Conservation (phyloP, 257 asterid genomes). For the Solanum rostratum region DNA sequence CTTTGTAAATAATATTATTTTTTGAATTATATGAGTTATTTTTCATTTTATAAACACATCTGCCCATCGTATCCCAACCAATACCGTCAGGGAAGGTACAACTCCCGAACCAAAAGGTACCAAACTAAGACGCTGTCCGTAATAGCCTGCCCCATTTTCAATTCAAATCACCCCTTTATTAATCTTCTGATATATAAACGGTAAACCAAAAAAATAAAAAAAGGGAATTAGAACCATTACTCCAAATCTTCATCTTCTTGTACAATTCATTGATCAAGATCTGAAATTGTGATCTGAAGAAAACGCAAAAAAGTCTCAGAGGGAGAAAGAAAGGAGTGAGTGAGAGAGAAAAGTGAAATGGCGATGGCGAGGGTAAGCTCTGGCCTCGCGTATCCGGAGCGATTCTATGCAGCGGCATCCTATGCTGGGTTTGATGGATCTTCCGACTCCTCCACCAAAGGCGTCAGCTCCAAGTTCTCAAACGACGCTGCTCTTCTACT, state of each 20-base stretch:
- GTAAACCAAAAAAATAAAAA: not conserved
- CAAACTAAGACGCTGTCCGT: not conserved
- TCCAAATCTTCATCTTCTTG: not conserved
- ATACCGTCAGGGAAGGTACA: not conserved
- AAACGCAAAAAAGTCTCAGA: not conserved
- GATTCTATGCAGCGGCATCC: slow-evolving; percentile 89
- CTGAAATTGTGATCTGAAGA: not conserved
- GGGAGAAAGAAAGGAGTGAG: not conserved
- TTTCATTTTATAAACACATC: too few relatives aligned
- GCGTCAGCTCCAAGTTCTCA: slow-evolving; percentile 69
- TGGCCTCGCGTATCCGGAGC: slow-evolving; percentile 88
- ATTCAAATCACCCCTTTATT: not conserved
- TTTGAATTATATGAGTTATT: too few relatives aligned
- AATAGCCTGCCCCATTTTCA: not conserved
- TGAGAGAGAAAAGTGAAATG: slow-evolving; percentile 2
- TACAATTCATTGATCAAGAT: not conserved
- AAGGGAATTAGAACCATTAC: not conserved
- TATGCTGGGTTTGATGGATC: slow-evolving; percentile 91
- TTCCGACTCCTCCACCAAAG: slow-evolving; percentile 44
- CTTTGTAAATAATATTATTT: too few relatives aligned
- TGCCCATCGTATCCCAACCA: not conserved
- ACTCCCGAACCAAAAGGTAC: not conserved
- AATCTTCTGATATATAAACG: not conserved
- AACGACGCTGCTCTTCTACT: slow-evolving; percentile 83
- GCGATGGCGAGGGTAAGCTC: slow-evolving; percentile 61